These are phyloP conservation scores for Cyamopsis tetragonoloba DNA, from an alignment of 306 rosid genomes.

Conservation along the genomic window DNA sequence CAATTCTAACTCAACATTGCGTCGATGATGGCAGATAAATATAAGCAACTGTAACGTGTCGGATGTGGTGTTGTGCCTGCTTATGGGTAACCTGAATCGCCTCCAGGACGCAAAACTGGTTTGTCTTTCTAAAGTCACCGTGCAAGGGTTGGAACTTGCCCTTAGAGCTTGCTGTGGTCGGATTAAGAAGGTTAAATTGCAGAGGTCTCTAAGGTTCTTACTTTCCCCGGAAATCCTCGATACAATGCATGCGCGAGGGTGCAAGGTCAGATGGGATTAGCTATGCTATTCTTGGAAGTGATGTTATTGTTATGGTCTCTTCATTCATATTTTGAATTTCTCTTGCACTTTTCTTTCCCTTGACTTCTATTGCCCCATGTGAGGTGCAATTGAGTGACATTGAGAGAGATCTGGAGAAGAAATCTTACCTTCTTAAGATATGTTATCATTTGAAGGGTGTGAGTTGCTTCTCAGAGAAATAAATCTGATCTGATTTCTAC, in stretches of 20 bases:
- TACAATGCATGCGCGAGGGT: conserved; percentile 43
- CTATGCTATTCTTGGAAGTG: conserved; percentile 10
- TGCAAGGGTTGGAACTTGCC: conserved; percentile 55
- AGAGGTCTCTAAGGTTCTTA: conserved; percentile 39
- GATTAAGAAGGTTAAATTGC: conserved; percentile 55
- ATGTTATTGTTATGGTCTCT: not conserved
- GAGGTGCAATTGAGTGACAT: not conserved
- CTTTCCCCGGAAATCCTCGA: conserved; percentile 46
- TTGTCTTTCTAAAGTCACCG: conserved; percentile 38
- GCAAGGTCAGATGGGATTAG: conserved; percentile 73
- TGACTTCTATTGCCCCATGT: not conserved
- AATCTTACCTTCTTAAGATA: conserved; percentile 20
- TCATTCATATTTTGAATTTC: not conserved
- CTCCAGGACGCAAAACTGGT: conserved; percentile 70
- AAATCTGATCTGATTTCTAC: not conserved
- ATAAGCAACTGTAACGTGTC: conserved; percentile 53
- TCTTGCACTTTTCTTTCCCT: not conserved
- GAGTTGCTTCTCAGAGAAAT: conserved; percentile 9
- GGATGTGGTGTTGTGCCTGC: conserved; percentile 52
- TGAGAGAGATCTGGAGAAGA: not conserved
- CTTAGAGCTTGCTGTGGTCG: conserved; percentile 49
- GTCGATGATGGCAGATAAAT: conserved; percentile 51
- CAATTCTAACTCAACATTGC: conserved; percentile 19
- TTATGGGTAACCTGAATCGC: conserved; percentile 56
- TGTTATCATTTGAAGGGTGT: not conserved